phyloP scores from a whole-genome alignment of 2,329 filamentous ascomycete genomes.

The Lachnum nothofagi region DNA sequence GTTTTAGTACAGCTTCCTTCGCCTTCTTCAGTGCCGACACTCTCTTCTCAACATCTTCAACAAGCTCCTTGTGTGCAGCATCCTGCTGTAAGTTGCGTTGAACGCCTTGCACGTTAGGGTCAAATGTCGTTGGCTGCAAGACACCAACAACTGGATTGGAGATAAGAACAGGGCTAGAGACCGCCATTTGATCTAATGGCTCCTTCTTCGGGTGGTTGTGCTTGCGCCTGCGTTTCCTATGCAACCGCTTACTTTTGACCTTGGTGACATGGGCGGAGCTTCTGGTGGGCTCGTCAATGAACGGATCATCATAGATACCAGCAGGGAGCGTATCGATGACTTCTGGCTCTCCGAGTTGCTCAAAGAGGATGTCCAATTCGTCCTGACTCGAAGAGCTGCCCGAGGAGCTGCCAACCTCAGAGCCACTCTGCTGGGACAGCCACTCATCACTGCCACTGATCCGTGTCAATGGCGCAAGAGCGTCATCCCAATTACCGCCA shows the following conservation, averaged over 20 bases:
- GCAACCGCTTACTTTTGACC: slow-evolving; percentile 42
- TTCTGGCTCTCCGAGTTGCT: slow-evolving; percentile 21
- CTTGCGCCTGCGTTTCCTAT: slow-evolving; percentile 30
- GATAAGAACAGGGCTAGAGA: slow-evolving; percentile 27
- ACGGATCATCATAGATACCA: slow-evolving; percentile 1
- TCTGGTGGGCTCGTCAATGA: slow-evolving; percentile 6
- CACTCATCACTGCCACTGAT: slow-evolving; percentile 38
- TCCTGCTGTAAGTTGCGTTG: slow-evolving; percentile 56
- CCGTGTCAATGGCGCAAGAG: slow-evolving; percentile 63
- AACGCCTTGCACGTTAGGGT: slow-evolving; percentile 48
- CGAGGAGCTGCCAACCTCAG: slow-evolving; percentile 23
- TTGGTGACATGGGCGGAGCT: slow-evolving; percentile 39
- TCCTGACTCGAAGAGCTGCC: slow-evolving; percentile 22
- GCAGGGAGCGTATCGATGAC: slow-evolving; percentile 20
- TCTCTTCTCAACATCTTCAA: slow-evolving; percentile 52
- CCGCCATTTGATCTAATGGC: slow-evolving; percentile 6
- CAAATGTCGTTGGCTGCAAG: slow-evolving; percentile 54
- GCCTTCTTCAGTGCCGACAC: slow-evolving; percentile 52
- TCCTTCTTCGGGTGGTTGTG: slow-evolving; percentile 34
- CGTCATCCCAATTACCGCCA: slow-evolving; percentile 73
- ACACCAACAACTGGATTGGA: slow-evolving; percentile 30
- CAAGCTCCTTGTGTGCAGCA: slow-evolving; percentile 49
- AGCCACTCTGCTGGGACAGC: slow-evolving; percentile 34
- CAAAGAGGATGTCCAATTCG: slow-evolving; percentile 21
- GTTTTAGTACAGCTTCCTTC: slow-evolving; percentile 55